Conservation (phyloP, 2,329 filamentous ascomycete species). For the Aciculosporium take region DNA sequence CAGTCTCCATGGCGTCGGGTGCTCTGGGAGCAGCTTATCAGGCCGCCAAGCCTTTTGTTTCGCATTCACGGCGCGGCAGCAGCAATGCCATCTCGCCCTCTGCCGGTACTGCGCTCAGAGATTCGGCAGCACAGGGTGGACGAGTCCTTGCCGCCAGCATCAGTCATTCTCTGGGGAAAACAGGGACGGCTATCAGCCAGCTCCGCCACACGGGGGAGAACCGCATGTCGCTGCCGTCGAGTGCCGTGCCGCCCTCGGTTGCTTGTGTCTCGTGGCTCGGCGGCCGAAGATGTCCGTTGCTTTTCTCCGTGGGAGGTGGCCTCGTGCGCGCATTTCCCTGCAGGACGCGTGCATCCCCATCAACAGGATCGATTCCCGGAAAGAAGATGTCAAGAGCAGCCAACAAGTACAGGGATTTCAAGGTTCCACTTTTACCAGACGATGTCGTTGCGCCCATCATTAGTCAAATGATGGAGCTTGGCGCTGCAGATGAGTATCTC, state of each 20-base stretch:
- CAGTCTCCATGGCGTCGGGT: slow-evolving; percentile 56
- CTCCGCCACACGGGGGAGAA: slow-evolving; percentile 64
- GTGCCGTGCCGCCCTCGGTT: slow-evolving; percentile 36
- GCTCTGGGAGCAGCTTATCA: slow-evolving; percentile 57
- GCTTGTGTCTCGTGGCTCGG: slow-evolving; percentile 53
- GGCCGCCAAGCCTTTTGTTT: slow-evolving; percentile 47
- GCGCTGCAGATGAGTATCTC: slow-evolving; percentile 40
- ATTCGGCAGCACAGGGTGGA: slow-evolving; percentile 53
- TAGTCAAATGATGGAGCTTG: slow-evolving; percentile 34
- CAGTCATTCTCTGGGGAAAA: slow-evolving; percentile 59
- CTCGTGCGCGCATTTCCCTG: slow-evolving; percentile 51
- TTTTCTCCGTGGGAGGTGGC: slow-evolving; percentile 53
- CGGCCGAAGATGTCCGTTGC: slow-evolving; percentile 43
- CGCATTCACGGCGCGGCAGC: slow-evolving; percentile 38
- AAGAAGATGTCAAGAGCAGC: slow-evolving; percentile 39
- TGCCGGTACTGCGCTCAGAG: slow-evolving; percentile 33
- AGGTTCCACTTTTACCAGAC: slow-evolving; percentile 48
- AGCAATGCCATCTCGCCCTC: slow-evolving; percentile 17
- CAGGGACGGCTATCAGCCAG: slow-evolving; percentile 54
- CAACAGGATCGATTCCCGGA: slow-evolving; percentile 37
- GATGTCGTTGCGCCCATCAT: slow-evolving; percentile 41
- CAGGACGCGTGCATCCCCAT: slow-evolving; percentile 39
- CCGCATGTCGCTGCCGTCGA: slow-evolving; percentile 52
- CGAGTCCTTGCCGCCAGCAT: slow-evolving; percentile 61
- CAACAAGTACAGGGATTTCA: slow-evolving; percentile 51